Base-by-base conservation (phyloP, 768 basidiomycete genomes). In the Pilatotrama ljubarskyi region DNA sequence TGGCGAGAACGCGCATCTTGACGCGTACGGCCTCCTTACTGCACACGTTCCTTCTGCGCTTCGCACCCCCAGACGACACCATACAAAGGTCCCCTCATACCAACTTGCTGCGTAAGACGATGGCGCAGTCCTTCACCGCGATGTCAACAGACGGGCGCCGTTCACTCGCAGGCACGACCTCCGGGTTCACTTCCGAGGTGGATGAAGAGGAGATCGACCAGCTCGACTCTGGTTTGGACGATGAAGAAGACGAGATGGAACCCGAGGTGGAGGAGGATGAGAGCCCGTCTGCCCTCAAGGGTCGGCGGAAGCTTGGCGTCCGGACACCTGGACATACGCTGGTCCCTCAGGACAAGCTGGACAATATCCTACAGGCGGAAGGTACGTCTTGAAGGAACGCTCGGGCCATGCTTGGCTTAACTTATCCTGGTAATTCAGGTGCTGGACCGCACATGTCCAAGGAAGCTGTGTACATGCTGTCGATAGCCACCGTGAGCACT, bases 331-430 rank as follows among this genome's bases (percentile, higher is more conserved):
- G 90, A 24, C 83, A 87, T 44, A 85, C 84, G 5, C 73, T 89
- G 2, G 75, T 93, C 35, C 91, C 91, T 15, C 75, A 82, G 36
- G 72, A 81, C 38, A 82, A 84, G 63, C 71, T 95, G 40, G 89
- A 93, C 72, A 87, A 82, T 68, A 91, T 93, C 65, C 77, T 91
- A 41, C 85, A 91, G 67, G 86, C 89, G 13, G 90, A 93, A 62
- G 89, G 90, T 85, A 71, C 48, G 81, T 75, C 48, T 43, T 64
- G n/a, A n/a, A n/a, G n/a, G n/a, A n/a, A n/a, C n/a, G n/a, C n/a
- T n/a, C n/a, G n/a, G n/a, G n/a, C n/a, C n/a, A n/a, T n/a, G n/a
- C n/a, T n/a, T n/a, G n/a, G n/a, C n/a, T n/a, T n/a, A n/a, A n/a
- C n/a, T n/a, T n/a, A n/a, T n/a, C n/a, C n/a, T n/a, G n/a, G n/a